Evolutionary conservation across 1,284 basidiomycete genomes (phyloP), one percentile per base, ranked within the genome.

Genomic region (Boletus sp.): DNA sequence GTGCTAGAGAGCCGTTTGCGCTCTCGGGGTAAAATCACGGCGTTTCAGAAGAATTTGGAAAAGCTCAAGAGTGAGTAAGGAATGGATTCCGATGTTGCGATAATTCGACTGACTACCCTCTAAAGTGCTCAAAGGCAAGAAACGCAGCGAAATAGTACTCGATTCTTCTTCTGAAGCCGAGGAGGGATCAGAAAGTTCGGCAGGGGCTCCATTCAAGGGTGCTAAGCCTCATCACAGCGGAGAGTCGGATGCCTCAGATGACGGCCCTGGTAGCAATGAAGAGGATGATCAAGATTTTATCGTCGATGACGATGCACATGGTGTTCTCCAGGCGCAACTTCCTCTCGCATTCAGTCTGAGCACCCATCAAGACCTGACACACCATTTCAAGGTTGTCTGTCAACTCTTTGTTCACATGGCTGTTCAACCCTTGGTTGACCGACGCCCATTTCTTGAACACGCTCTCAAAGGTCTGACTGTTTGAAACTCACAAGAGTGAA

Each of bases 371-470:
- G 84, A 88, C 57, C 71, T 86, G 17, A 69, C 76, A 13, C 78
- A 85, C 53, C 85, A 89, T 50, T 90, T 91, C 75, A 91, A 90
- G 67, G 83, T 88, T 40, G 76, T 93, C 26, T 91, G 88, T 57
- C 91, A 94, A 60, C 78, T 92, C 35, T 84, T 91, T 56, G 84
- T 92, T 3, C 84, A 92, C 55, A 70, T 93, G 34, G 84, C 85
- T 17, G 80, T 90, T 26, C 76, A 71, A 20, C 72, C 78, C 7
- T 62, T 70, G n/a, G 63, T 62, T 7, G 71, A 81, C 39, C 72
- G 87, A 13, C 70, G 68, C 40, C 58, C 68, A 5, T 83, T 79
- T 57, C 79, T 85, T 75, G 61, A 76, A 50, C 62, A 70, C 30
- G 72, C 71, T 36, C 60, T 84, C 43, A 71, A 73, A 63, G 72